Evolutionary conservation across 257 asterid species (phyloP).

Genomic region (Nicotiana otophora): DNA sequence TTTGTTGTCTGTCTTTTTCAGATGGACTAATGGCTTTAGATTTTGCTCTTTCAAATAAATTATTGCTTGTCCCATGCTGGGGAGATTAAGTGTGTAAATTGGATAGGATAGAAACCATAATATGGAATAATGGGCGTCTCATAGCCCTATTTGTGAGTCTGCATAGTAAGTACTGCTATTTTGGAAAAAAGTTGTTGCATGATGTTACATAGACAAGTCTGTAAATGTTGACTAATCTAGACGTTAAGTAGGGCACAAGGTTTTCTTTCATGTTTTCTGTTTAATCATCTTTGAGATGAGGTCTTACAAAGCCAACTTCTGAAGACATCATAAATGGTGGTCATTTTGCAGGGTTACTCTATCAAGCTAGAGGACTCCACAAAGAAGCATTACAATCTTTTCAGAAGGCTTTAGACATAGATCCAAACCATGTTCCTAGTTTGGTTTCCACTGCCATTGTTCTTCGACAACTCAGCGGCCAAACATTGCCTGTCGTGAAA

Average conservation of each 20-base stretch:
- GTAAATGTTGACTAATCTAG: not conserved
- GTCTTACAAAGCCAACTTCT: not conserved
- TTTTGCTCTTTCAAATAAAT: not conserved
- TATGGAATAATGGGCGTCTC: not conserved
- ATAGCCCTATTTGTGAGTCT: not conserved
- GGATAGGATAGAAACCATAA: not conserved
- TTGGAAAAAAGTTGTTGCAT: not conserved
- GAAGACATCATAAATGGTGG: not conserved
- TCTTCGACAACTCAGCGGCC: slow-evolving; percentile 39
- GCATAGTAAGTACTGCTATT: not conserved
- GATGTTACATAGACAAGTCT: not conserved
- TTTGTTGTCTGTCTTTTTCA: not conserved
- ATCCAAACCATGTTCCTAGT: slow-evolving; percentile 76
- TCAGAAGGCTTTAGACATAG: slow-evolving; percentile 66
- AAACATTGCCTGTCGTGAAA: slow-evolving; percentile 55
- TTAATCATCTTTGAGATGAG: not conserved
- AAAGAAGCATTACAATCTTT: slow-evolving; percentile 66
- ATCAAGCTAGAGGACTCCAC: slow-evolving; percentile 51
- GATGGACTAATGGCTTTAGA: not conserved
- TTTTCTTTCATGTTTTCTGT: not conserved
- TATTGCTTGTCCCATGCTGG: not conserved
- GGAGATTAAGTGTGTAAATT: not conserved
- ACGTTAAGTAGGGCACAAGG: not conserved
- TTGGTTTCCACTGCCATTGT: slow-evolving; percentile 65
- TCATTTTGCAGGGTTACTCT: slow-evolving; percentile 47